Evolutionary conservation across 495 filamentous ascomycete species (phyloP).

Genomic region (Aspergillus baeticus): DNA sequence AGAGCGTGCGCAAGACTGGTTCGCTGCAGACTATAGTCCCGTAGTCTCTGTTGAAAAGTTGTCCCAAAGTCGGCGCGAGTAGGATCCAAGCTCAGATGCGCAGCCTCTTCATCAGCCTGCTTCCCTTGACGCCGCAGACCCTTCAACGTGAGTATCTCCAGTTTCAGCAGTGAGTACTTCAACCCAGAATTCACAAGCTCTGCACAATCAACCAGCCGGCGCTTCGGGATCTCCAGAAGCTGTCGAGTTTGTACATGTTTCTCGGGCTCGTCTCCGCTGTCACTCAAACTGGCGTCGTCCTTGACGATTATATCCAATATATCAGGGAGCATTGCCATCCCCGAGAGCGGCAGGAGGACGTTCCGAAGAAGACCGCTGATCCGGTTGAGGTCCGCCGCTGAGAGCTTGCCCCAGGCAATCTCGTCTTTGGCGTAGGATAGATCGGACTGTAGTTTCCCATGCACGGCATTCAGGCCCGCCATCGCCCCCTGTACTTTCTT

Average conservation of each 20-base stretch:
- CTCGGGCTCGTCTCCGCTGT: conserved; percentile 28
- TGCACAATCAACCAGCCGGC: conserved; percentile 53
- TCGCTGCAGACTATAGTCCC: conserved; percentile 19
- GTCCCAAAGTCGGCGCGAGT: conserved; percentile 17
- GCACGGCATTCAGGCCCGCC: conserved; percentile 51
- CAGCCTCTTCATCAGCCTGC: conserved; percentile 30
- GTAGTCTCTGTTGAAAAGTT: conserved; percentile 20
- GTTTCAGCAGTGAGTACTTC: conserved; percentile 25
- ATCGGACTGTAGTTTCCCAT: conserved; percentile 65
- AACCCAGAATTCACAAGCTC: conserved; percentile 31
- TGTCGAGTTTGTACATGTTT: conserved; percentile 35
- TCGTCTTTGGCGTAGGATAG: conserved; percentile 72
- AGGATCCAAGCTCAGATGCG: conserved; percentile 22
- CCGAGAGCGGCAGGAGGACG: conserved; percentile 63
- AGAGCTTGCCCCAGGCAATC: conserved; percentile 64
- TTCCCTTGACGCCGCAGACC: conserved; percentile 25
- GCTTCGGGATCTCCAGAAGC: conserved; percentile 59
- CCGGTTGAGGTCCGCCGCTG: conserved; percentile 59
- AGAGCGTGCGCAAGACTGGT: conserved; percentile 25
- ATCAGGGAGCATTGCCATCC: conserved; percentile 67
- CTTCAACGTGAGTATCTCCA: conserved; percentile 28
- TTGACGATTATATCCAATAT: conserved; percentile 59
- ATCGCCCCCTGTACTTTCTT: conserved; percentile 49
- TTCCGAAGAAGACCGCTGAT: conserved; percentile 53
- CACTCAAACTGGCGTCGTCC: conserved; percentile 31